phyloP scores from a whole-genome alignment of 1,139 yeast species.

The Keqinozyma sinolaborantium region DNA sequence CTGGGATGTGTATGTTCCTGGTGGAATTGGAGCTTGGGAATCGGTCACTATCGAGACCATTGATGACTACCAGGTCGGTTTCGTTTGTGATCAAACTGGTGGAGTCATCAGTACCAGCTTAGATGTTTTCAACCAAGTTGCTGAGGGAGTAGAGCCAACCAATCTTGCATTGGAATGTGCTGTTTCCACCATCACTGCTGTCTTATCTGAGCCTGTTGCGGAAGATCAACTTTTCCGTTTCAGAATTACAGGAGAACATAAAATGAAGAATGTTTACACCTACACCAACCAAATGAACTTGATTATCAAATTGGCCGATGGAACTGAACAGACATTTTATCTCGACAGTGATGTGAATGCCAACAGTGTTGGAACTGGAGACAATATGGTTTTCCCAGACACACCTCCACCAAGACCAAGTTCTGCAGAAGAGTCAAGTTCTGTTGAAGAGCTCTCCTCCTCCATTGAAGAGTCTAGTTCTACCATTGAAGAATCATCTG shows the following conservation, averaged over 20 bases:
- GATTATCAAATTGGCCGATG: not conserved
- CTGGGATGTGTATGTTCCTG: not conserved
- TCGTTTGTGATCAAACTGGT: not conserved
- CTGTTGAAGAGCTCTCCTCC: slow-evolving; percentile 26
- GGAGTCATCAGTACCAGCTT: not conserved
- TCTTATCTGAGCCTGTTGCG: not conserved
- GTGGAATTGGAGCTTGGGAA: not conserved
- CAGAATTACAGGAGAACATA: not conserved
- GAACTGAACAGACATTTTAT: not conserved
- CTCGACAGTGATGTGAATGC: not conserved
- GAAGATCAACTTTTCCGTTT: not conserved
- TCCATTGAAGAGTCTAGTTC: slow-evolving; percentile 18
- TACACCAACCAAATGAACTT: not conserved
- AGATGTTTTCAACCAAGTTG: not conserved
- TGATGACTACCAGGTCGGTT: not conserved
- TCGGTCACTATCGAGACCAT: not conserved
- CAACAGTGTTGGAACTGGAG: not conserved
- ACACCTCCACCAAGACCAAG: not conserved
- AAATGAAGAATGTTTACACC: not conserved
- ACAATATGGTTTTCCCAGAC: not conserved
- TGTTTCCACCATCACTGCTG: not conserved
- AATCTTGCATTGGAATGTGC: not conserved
- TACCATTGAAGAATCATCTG: slow-evolving; percentile 22
- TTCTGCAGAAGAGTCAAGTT: slow-evolving; percentile 9
- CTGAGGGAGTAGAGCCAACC: not conserved